Percentiles rank a stretch among this genome's conserved stretches.
These are phyloP conservation scores for Saprolegnia parasitica DNA, from an alignment of 352 stramenopile species.

Conservation along the genomic window DNA sequence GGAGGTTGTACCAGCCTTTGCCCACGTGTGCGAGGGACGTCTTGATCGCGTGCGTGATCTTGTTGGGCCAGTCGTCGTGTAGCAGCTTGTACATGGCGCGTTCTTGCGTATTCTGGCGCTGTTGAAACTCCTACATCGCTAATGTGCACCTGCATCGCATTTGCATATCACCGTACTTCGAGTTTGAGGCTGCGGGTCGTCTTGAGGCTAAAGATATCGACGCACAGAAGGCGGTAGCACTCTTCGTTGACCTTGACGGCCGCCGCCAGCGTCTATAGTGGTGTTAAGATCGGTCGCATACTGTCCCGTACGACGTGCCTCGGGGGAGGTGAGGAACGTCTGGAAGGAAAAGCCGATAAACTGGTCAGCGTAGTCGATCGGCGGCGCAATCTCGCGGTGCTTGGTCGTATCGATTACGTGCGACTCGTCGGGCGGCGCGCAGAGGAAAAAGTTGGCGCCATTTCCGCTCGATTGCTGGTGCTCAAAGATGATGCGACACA, in stretches of 20 bases:
- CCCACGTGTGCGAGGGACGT: slow-evolving; percentile 63
- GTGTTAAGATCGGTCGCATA: no score
- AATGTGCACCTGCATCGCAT: background rate
- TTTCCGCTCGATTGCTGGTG: slow-evolving; percentile 54
- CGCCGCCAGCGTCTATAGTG: slow-evolving; percentile 42
- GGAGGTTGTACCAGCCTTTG: slow-evolving; percentile 79
- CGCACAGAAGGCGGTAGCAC: slow-evolving; percentile 70
- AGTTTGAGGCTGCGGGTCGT: slow-evolving; percentile 67
- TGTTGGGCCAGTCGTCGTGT: slow-evolving; percentile 72
- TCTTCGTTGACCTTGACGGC: slow-evolving; percentile 84
- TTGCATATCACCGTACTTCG: slow-evolving; percentile 33
- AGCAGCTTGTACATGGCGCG: slow-evolving; percentile 58
- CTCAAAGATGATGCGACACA: slow-evolving; percentile 52
- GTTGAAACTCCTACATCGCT: slow-evolving; percentile 57
- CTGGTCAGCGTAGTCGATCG: slow-evolving; percentile 80
- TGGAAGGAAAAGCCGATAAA: slow-evolving; percentile 86
- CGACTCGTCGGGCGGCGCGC: slow-evolving; percentile 58
- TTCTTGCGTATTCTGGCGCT: slow-evolving; percentile 70
- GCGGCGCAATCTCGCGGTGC: slow-evolving; percentile 33
- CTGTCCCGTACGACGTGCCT: no score
- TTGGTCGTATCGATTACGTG: slow-evolving; percentile 67
- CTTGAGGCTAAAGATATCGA: slow-evolving; percentile 79
- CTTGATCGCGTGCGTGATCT: slow-evolving; percentile 56
- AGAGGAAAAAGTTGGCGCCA: slow-evolving; percentile 61
- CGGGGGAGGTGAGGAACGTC: slow-evolving; percentile 73